These are phyloP conservation scores for Viridothelium virens DNA, from an alignment of 495 filamentous ascomycete species.

Conservation along the genomic window DNA sequence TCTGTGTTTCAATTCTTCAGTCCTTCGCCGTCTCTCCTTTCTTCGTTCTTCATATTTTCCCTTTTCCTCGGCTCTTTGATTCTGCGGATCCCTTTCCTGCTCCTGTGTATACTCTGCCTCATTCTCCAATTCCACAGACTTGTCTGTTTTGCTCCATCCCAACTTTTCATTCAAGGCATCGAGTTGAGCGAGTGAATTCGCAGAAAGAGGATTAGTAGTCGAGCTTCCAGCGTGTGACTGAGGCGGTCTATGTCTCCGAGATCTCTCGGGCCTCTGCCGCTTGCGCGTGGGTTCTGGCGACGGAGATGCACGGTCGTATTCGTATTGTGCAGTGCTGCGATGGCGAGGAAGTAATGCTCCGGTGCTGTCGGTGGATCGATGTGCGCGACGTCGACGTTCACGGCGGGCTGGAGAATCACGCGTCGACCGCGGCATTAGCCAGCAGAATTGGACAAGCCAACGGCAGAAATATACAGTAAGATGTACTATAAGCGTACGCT, in stretches of 20 bases:
- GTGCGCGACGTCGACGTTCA: constrained; percentile 24
- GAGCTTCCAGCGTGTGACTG: constrained; percentile 20
- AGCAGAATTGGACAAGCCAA: not conserved
- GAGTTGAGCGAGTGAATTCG: constrained; percentile 33
- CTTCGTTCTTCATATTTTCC: constrained; percentile 28
- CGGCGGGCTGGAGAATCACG: constrained; percentile 26
- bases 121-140: constrained; percentile 30
- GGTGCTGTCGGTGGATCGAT: constrained; percentile 34
- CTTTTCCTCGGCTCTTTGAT: constrained; percentile 36
- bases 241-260: constrained; percentile 9
- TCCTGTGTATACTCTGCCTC: constrained; percentile 29
- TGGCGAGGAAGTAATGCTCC: constrained; percentile 28
- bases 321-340: constrained; percentile 12
- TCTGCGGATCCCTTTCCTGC: constrained; percentile 29
- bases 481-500: not conserved
- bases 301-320: constrained; percentile 20
- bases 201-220: constrained; percentile 27
- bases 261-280: constrained; percentile 4
- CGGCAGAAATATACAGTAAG: not conserved
- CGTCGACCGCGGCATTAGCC: constrained; percentile 11
- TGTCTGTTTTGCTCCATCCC: constrained; percentile 33
- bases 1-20: constrained; percentile 27
- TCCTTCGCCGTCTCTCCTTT: constrained; percentile 24
- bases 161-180: constrained; percentile 34
- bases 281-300: constrained; percentile 19